These are phyloP conservation scores for Rhizoclosmatium sp. DNA, from an alignment of 192 early-diverging fungal genomes.

Conservation along the genomic window DNA sequence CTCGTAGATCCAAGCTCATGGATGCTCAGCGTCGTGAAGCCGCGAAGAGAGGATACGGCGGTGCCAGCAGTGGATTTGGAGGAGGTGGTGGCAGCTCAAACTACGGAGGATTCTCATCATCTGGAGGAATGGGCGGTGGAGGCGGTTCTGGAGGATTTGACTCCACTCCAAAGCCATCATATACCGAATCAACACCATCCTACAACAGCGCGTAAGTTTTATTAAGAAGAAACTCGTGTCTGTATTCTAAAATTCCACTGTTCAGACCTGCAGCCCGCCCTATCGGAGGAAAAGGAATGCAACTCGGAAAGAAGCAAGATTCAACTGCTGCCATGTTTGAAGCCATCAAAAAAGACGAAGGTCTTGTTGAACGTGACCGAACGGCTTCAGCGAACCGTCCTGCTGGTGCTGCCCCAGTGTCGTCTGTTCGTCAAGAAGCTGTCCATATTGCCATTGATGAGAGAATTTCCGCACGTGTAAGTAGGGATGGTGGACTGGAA, in stretches of 20 bases:
- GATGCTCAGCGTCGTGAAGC: constrained; percentile 87
- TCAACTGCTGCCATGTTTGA: constrained; percentile 76
- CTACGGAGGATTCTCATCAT: constrained; percentile 29
- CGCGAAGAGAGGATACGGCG: constrained; percentile 52
- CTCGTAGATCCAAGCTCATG: constrained; percentile 88
- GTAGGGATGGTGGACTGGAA: constrained; percentile 91
- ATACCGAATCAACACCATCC: constrained; percentile 32
- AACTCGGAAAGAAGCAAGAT: constrained; percentile 91
- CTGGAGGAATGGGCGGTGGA: constrained; percentile 54
- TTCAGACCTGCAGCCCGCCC: constrained; percentile 34
- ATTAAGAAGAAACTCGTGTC: background rate
- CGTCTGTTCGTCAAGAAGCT: constrained; percentile 47
- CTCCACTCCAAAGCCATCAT: constrained; percentile 37
- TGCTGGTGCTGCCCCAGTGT: constrained; percentile 9
- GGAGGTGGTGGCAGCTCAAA: constrained; percentile 51
- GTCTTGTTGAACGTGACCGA: constrained; percentile 53
- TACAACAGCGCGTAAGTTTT: constrained; percentile 30
- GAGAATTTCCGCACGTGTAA: constrained; percentile 81
- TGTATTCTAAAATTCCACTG: background rate
- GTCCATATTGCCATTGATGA: constrained; percentile 91
- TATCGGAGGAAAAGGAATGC: constrained; percentile 79
- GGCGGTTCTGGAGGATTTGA: constrained; percentile 53
- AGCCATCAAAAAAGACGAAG: constrained; percentile 85
- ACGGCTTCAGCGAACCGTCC: constrained; percentile 12
- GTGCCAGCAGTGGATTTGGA: constrained; percentile 50